Base-by-base conservation (phyloP, 768 basidiomycete genomes). In the Suillus lakei region DNA sequence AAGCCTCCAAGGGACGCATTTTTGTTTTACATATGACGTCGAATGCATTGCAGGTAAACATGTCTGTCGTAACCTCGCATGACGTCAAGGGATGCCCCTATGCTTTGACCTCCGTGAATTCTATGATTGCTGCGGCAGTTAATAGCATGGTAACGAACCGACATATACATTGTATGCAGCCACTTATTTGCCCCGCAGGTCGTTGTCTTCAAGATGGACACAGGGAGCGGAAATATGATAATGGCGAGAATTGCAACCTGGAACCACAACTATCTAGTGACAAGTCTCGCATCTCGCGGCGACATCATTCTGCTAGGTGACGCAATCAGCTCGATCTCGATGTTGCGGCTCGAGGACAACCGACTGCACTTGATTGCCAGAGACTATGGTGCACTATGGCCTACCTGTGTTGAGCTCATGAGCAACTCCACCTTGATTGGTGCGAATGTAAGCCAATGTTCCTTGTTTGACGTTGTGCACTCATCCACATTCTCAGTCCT, bases 191-290 rank as follows among this genome's bases (percentile, higher is more conserved):
- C 6, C 48, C 30, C 68, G 50, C 66, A 87, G 85, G 79, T 91
- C n/a, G 69, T 83, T 55, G 73, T 85, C 36, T 86, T 78, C 66
- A 73, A 78, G 7, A 73, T 87, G 3, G 79, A 82, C 50, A 73
- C 67, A 58, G 69, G 80, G n/a, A 71, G 74, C 12, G 69, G 71
- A 41, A 68, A 79, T 18, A 69, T 78, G 39, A 67, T 74, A 1
- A 76, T 79, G 67, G 71, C 72, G 6, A 79, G 80, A 36, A 69
- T 86, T 8, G 74, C 85, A 0, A 80, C 85, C 44, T 96, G 93
- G 90, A 88, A 91, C 68, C 92, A 94, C 73, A 95, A 92, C 63
- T 95, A 96, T 77, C 66, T 92, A 64, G 87, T 96, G 34, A 87
- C 85, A 5, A 88, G 86, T 63, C 77, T 98, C 26, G 86, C 84